Evolutionary conservation across 2,329 filamentous ascomycete species (phyloP), one percentile per base, ranked within the genome.

Genomic region (Neurospora crassa): DNA sequence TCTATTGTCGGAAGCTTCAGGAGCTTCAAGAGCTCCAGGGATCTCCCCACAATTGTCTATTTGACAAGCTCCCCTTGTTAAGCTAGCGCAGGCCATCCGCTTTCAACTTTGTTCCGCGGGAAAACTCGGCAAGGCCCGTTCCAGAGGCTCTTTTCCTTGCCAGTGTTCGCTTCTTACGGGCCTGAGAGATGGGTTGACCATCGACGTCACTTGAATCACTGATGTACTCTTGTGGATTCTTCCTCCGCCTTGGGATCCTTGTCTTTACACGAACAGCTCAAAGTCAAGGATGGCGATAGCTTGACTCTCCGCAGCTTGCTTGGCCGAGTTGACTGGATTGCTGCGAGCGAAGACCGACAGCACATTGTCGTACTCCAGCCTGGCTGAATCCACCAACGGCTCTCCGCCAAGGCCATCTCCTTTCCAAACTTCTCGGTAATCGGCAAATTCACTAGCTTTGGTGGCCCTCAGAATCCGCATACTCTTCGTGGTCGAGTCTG

Each of bases 201-300:
- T 63, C n/a, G 20, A 63, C 29, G 53, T n/a, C 53, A 63, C 53
- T 63, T 37, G 53, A 24, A n/a, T 63, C 53, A 37, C 29, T 37
- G 0, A 7, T 63, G 53, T 63, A 8, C 24, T 37, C 53, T 63
- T 16, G 2, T 18, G 0, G 53, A 63, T 18, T 63, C 53, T 63
- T 11, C 24, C 3, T 37, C 29, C 53, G 29, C 29, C 29, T 63
- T 63, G 53, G 53, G 53, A 63, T 37, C 53, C 53, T 34, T 63
- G 24, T 63, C 53, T 37, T 63, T 16, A 40, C 29, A 63, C 18
- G 29, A 29, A 14, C 10, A 81, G 68, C 37, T 75, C 45, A 42
- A 82, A 83, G 70, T 83, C 80, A 53, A 82, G 70, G n/a, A 82
- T 79, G 0, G 77, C 78, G 14, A 82, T 76, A 20, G 79, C 74